Evolutionary conservation across 176 grass and related monocot genomes (phyloP).

Genomic region (Tuctoria greenei): DNA sequence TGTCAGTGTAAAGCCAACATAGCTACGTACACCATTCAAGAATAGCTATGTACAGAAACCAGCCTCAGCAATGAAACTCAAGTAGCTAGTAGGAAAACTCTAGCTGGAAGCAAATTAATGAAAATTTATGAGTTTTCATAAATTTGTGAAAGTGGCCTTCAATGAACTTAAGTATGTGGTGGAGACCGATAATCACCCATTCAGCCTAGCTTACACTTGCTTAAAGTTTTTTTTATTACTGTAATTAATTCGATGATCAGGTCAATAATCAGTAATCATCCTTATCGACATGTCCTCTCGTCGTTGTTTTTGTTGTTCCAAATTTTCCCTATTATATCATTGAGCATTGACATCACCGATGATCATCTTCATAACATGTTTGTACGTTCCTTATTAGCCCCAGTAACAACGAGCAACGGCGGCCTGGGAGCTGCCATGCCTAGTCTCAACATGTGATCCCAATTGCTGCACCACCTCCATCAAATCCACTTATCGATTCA

Average conservation of each 20-base stretch:
- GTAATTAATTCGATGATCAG: background rate
- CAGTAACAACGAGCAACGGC: no score
- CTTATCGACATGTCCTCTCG: background rate
- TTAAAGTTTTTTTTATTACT: background rate
- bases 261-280: background rate
- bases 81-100: background rate
- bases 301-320: background rate
- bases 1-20: background rate
- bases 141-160: no score
- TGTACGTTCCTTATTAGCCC: no score
- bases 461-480: conserved; percentile 41
- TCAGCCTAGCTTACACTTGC: background rate
- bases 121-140: background rate
- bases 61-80: background rate
- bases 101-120: no score
- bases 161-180: background rate
- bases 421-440: background rate
- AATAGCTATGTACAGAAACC: background rate
- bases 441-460: conserved; percentile 49
- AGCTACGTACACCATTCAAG: background rate
- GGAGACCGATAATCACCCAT: background rate
- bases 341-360: no score
- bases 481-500: conserved; percentile 55
- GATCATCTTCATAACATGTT: no score
- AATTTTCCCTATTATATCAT: no score